phyloP scores from a whole-genome alignment of 176 grass and related monocot genomes.

The Eragrostis nindensis region DNA sequence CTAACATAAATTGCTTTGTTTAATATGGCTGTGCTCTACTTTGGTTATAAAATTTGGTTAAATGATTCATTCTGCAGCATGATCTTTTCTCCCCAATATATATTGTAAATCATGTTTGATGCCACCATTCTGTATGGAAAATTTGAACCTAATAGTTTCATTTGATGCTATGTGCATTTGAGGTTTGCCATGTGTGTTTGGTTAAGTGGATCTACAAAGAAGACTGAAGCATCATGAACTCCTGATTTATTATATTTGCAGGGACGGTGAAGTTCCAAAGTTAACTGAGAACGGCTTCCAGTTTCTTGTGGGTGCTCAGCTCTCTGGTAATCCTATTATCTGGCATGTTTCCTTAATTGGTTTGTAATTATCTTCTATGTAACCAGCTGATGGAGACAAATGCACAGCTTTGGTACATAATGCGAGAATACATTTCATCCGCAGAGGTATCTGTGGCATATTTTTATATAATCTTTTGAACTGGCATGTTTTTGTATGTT shows the following conservation, averaged over 20 bases:
- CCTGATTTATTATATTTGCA: conserved; percentile 53
- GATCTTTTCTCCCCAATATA: background rate
- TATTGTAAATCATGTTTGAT: background rate
- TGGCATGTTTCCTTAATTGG: conserved; percentile 20
- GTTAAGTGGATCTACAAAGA: conserved; percentile 10
- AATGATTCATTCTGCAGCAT: conserved; percentile 7
- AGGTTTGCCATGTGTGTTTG: conserved; percentile 5
- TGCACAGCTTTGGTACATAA: conserved; percentile 97
- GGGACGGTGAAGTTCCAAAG: conserved; percentile 82
- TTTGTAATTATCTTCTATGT: conserved; percentile 30
- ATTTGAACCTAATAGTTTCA: background rate
- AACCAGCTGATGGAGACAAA: conserved; percentile 96
- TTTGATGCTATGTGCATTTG: conserved; percentile 12
- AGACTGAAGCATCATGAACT: conserved; percentile 1
- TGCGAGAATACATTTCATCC: conserved; percentile 96
- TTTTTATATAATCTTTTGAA: conserved; percentile 24
- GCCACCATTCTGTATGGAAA: background rate
- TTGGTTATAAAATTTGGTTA: conserved; percentile 9
- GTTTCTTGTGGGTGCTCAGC: conserved; percentile 63
- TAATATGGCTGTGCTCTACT: conserved; percentile 4
- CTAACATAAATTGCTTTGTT: conserved; percentile 24
- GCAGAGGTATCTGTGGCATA: conserved; percentile 68
- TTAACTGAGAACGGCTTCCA: conserved; percentile 98
- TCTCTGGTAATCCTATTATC: conserved; percentile 39
- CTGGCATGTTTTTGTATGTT: conserved; percentile 30